These are phyloP conservation scores for Phlegmacium glaucopus DNA, from an alignment of 768 basidiomycete genomes.

Conservation along the genomic window DNA sequence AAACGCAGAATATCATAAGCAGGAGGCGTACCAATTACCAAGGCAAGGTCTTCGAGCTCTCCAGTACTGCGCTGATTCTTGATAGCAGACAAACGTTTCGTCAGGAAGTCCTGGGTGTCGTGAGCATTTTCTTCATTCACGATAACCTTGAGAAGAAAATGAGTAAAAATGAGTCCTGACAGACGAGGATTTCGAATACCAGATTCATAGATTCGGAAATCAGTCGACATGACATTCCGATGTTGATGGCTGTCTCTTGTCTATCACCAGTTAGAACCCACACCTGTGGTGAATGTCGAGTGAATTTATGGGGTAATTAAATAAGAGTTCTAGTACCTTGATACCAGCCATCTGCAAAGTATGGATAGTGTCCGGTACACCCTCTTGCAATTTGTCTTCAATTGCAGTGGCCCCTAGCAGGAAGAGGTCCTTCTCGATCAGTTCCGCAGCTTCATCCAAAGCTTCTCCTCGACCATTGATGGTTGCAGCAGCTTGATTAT, in stretches of 20 bases:
- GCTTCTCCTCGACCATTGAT: constrained; percentile 95
- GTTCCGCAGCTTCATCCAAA: constrained; percentile 89
- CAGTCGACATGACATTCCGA: constrained; percentile 94
- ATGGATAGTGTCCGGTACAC: constrained; percentile 97
- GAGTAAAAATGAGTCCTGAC: background rate
- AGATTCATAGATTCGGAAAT: constrained; percentile 99
- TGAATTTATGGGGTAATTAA: constrained; percentile 1
- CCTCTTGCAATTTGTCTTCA: constrained; percentile 98
- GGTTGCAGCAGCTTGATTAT: constrained; percentile 91
- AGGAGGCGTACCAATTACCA: constrained; percentile 75
- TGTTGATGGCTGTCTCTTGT: constrained; percentile 99
- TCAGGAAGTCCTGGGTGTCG: constrained; percentile 83
- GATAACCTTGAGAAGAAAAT: constrained; percentile 60
- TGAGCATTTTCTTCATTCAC: constrained; percentile 86
- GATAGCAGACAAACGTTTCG: constrained; percentile 86
- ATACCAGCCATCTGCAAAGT: constrained; percentile 98
- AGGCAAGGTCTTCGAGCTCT: constrained; percentile 91
- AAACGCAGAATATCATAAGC: background rate
- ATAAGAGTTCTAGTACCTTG: constrained; percentile 47
- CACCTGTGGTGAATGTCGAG: constrained; percentile 43
- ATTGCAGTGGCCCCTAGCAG: constrained; percentile 96
- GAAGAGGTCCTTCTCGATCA: constrained; percentile 93
- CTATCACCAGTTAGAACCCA: constrained; percentile 99
- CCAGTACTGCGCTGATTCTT: constrained; percentile 90
- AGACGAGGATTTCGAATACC: constrained; percentile 43